These are phyloP conservation scores for Buddleja alternifolia DNA, from an alignment of 257 asterid species.

Conservation along the genomic window DNA sequence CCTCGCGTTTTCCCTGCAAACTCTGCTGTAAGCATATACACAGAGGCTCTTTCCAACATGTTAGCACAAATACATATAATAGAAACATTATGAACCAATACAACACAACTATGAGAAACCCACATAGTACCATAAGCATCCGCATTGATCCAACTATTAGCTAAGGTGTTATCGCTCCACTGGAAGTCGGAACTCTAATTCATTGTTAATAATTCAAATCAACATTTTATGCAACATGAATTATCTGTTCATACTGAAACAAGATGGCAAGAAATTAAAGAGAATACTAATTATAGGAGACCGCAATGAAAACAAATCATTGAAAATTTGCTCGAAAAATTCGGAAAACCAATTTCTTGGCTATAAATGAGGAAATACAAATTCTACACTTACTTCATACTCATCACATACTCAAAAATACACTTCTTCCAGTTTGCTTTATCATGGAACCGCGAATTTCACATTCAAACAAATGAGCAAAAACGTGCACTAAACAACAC, in stretches of 20 bases:
- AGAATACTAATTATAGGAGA: neutral
- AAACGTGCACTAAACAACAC: neutral
- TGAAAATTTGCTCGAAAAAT: neutral
- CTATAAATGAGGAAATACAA: neutral
- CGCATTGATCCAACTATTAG: slow-evolving; percentile 6
- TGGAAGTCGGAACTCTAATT: neutral
- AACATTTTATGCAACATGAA: no score
- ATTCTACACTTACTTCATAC: neutral
- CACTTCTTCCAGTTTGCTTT: neutral
- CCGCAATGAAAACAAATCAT: neutral
- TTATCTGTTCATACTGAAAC: no score
- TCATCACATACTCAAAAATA: neutral
- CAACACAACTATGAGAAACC: neutral
- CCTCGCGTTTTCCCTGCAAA: slow-evolving; percentile 34
- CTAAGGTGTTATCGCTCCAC: neutral
- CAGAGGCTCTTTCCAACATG: slow-evolving; percentile 9
- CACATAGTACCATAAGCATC: slow-evolving; percentile 8
- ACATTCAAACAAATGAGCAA: neutral
- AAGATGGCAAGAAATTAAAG: neutral
- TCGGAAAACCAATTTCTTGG: neutral
- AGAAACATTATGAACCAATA: slow-evolving; percentile 3
- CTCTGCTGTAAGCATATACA: slow-evolving; percentile 26
- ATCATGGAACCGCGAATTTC: neutral
- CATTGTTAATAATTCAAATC: no score
- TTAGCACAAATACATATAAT: neutral